Percentiles rank a stretch among this genome's conserved stretches.
Evolutionary conservation across 2,329 filamentous ascomycete genomes (phyloP).

Genomic region (Sporothrix dimorphospora): DNA sequence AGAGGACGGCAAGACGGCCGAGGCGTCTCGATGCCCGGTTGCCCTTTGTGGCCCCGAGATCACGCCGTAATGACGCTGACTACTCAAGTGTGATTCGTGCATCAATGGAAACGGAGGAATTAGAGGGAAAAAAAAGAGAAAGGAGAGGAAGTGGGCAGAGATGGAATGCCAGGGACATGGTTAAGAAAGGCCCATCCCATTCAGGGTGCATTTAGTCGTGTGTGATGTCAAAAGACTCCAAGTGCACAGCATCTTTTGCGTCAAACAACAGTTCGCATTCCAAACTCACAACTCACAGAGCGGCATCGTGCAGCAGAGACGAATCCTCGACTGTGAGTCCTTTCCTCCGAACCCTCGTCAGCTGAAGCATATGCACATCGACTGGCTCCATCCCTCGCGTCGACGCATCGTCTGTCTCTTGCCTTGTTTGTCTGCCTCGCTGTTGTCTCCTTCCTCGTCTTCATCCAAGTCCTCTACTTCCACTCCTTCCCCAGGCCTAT

Average conservation of each 20-base stretch:
- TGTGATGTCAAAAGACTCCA: neutral
- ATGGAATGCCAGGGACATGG: neutral
- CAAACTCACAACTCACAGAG: neutral
- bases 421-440: neutral
- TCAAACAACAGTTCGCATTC: neutral
- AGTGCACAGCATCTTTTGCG: neutral
- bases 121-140: no score
- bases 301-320: neutral
- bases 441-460: neutral
- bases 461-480: neutral
- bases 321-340: neutral
- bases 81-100: conserved; percentile 11
- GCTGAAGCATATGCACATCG: neutral
- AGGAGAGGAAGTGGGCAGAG: neutral
- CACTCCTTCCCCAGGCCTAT: no score
- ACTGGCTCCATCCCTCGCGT: neutral
- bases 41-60: conserved; percentile 15
- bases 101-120: neutral
- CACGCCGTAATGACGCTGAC: conserved; percentile 17
- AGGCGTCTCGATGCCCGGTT: neutral
- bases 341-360: no score
- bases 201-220: neutral
- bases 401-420: neutral
- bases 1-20: neutral
- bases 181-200: conserved; percentile 4